Percentiles rank a stretch among this genome's conserved stretches.
These are phyloP conservation scores for Blepharisma japonicum DNA, from an alignment of 73 alveolate genomes.

Conservation along the genomic window DNA sequence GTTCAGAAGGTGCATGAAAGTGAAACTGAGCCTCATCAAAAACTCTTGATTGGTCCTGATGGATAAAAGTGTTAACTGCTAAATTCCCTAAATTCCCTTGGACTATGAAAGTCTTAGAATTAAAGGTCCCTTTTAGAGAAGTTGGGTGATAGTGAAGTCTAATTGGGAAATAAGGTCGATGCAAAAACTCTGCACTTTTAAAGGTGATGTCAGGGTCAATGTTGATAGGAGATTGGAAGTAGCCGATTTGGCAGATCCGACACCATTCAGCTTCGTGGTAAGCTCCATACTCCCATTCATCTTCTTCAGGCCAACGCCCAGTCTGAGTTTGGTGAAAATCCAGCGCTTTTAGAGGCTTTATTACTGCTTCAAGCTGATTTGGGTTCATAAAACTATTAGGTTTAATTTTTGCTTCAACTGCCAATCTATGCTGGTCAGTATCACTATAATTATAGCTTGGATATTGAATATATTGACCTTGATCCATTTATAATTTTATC, in stretches of 20 bases:
- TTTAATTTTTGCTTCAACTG: no score
- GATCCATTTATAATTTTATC: no score
- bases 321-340: no score
- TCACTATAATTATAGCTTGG: no score
- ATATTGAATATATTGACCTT: no score
- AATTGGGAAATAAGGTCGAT: background rate
- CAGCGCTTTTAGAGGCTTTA: no score
- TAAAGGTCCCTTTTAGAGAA: background rate
- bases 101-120: background rate
- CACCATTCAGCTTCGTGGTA: conserved; percentile 5
- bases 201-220: background rate
- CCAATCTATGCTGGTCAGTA: no score
- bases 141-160: background rate
- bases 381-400: no score
- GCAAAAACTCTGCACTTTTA: background rate
- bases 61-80: background rate
- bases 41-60: conserved; percentile 14
- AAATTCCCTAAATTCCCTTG: conserved; percentile 12
- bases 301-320: background rate
- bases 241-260: background rate
- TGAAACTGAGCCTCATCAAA: conserved; percentile 55
- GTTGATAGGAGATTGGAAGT: background rate
- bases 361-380: no score
- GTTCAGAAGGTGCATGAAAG: conserved; percentile 91
- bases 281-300: conserved; percentile 6